phyloP scores from a whole-genome alignment of 2,329 filamentous ascomycete species.

The Xylariaceae sp. region DNA sequence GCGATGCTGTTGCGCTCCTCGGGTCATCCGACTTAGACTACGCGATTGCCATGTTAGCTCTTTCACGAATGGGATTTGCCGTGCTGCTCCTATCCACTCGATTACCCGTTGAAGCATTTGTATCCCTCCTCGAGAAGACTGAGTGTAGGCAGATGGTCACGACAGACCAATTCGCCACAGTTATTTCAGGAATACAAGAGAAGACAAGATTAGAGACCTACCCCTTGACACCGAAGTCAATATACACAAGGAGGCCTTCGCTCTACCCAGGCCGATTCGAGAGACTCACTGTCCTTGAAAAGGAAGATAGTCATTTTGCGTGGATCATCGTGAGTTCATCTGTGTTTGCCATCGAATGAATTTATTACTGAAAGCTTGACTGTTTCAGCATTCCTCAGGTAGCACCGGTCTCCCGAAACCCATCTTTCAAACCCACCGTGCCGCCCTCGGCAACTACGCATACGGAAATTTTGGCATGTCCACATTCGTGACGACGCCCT shows the following conservation, averaged over 20 bases:
- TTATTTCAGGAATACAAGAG: slow-evolving; percentile 5
- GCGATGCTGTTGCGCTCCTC: too few relatives aligned
- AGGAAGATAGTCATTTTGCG: slow-evolving; percentile 18
- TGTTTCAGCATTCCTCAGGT: slow-evolving; percentile 42
- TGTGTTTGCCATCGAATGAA: too few relatives aligned
- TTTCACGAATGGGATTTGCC: slow-evolving; percentile 39
- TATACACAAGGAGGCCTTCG: slow-evolving; percentile 11
- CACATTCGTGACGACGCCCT: slow-evolving; percentile 45
- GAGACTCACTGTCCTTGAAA: slow-evolving; percentile 11
- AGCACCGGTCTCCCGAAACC: slow-evolving; percentile 54
- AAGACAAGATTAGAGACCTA: slow-evolving; percentile 5
- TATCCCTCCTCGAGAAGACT: slow-evolving; percentile 34
- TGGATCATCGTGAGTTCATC: too few relatives aligned
- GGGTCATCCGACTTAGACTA: too few relatives aligned
- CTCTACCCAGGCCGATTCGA: slow-evolving; percentile 6
- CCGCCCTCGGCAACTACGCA: slow-evolving; percentile 15
- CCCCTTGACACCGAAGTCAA: slow-evolving; percentile 5
- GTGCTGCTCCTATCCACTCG: slow-evolving; percentile 40
- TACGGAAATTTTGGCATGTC: slow-evolving; percentile 36
- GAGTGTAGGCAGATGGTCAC: slow-evolving; percentile 29
- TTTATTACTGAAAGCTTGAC: too few relatives aligned
- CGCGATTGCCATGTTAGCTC: slow-evolving; percentile 39
- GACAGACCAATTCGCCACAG: slow-evolving; percentile 8
- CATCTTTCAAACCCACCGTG: slow-evolving; percentile 47
- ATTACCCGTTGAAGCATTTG: slow-evolving; percentile 35